phyloP scores from a whole-genome alignment of 1,139 yeast genomes.

The Scheffersomyces segobiensis region DNA sequence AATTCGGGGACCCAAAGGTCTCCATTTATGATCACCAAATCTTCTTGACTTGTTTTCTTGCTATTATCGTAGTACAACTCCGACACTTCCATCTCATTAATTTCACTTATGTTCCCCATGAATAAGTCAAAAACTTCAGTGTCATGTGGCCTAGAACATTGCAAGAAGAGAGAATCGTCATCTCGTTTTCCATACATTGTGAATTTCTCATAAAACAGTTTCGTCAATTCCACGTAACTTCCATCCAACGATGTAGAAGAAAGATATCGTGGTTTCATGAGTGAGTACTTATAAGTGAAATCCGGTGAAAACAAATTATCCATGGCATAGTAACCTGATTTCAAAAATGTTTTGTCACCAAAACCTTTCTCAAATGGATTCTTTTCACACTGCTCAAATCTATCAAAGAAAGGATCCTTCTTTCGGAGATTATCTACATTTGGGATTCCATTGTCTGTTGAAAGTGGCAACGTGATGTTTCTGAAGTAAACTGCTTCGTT shows the following conservation, averaged over 20 bases:
- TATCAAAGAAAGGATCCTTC: conserved; percentile 19
- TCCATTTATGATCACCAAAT: conserved; percentile 13
- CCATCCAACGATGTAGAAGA: conserved; percentile 21
- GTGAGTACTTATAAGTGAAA: conserved; percentile 27
- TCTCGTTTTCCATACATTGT: conserved; percentile 21
- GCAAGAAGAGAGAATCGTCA: conserved; percentile 12
- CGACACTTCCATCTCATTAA: conserved; percentile 25
- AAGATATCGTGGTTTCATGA: conserved; percentile 38
- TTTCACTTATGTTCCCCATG: conserved; percentile 32
- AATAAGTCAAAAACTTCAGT: conserved; percentile 30
- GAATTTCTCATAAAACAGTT: conserved; percentile 27
- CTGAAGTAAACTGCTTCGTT: conserved; percentile 12
- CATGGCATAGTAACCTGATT: conserved; percentile 37
- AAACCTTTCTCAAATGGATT: conserved; percentile 22
- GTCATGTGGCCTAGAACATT: conserved; percentile 28
- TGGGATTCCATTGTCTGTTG: conserved; percentile 14
- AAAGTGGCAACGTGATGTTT: conserved; percentile 18
- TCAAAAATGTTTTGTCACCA: conserved; percentile 17
- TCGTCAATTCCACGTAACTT: conserved; percentile 33
- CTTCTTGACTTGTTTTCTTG: background rate
- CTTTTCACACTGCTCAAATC: conserved; percentile 34
- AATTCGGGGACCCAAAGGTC: conserved; percentile 40
- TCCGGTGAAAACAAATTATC: conserved; percentile 44
- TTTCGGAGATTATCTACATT: conserved; percentile 14
- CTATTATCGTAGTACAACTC: conserved; percentile 16